phyloP scores from a whole-genome alignment of 2,329 filamentous ascomycete species.

The Westerdykella ornata region DNA sequence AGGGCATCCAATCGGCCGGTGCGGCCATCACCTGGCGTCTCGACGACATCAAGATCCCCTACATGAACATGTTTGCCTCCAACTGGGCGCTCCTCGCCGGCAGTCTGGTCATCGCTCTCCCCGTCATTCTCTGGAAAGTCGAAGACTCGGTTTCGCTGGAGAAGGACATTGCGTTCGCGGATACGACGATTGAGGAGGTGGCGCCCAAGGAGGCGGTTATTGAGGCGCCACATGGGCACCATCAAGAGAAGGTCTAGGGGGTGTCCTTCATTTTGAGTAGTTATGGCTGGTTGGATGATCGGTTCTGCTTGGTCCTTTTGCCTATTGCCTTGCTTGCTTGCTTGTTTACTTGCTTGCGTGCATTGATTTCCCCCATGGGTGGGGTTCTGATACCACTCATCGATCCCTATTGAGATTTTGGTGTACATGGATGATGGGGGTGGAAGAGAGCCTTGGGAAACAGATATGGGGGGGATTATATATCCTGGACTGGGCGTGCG shows the following conservation, averaged over 20 bases:
- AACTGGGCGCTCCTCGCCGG: conserved; percentile 71
- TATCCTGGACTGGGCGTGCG: too few relatives aligned
- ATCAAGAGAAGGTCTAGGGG: conserved; percentile 25
- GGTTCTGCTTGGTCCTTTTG: background rate
- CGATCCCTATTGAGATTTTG: background rate
- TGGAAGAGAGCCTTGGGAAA: background rate
- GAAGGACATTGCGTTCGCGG: conserved; percentile 76
- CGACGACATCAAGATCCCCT: conserved; percentile 54
- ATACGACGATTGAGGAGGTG: conserved; percentile 73
- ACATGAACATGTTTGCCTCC: conserved; percentile 64
- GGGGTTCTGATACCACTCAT: conserved; percentile 2
- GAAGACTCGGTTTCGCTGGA: conserved; percentile 74
- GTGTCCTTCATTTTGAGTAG: conserved; percentile 5
- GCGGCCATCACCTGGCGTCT: conserved; percentile 69
- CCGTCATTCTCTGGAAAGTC: conserved; percentile 72
- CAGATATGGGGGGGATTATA: too few relatives aligned
- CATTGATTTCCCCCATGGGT: conserved; percentile 6
- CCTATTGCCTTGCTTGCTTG: too few relatives aligned
- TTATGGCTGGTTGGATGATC: background rate
- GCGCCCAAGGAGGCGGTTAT: conserved; percentile 22
- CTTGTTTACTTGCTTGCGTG: too few relatives aligned
- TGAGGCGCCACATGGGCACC: background rate
- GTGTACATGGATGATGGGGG: background rate
- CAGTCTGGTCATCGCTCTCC: conserved; percentile 69
- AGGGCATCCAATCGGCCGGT: conserved; percentile 82